These are phyloP conservation scores for Thozetella sp. DNA, from an alignment of 495 filamentous ascomycete species.

Conservation along the genomic window DNA sequence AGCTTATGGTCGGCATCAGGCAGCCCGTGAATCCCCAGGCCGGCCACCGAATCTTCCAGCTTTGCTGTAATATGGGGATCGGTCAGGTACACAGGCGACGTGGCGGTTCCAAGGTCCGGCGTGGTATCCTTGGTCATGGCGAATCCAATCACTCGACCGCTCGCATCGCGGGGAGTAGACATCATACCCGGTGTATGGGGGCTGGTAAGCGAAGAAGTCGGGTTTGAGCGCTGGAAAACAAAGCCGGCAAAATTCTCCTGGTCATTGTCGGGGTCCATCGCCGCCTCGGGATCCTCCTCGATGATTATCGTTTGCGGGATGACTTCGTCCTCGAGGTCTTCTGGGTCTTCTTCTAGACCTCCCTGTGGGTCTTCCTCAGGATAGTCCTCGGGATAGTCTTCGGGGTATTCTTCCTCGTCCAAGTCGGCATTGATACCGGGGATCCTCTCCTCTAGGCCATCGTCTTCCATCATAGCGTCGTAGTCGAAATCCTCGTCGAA, in stretches of 20 bases:
- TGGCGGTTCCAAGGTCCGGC: constrained; percentile 12
- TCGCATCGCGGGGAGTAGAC: constrained; percentile 54
- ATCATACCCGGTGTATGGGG: constrained; percentile 45
- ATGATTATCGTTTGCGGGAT: constrained; percentile 12
- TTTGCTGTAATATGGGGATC: constrained; percentile 2
- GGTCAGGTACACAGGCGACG: constrained; percentile 12
- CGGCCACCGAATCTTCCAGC: constrained; percentile 18
- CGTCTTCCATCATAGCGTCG: constrained; percentile 69
- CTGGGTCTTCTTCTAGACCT: constrained; percentile 28
- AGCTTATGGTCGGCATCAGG: constrained; percentile 10
- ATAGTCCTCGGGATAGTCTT: constrained; percentile 10
- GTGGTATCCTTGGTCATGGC: constrained; percentile 45
- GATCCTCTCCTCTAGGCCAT: constrained; percentile 74
- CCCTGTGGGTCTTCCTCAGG: constrained; percentile 2
- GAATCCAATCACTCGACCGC: constrained; percentile 50
- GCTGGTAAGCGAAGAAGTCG: constrained; percentile 44
- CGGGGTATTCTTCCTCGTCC: constrained; percentile 49
- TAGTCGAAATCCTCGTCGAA: constrained; percentile 73
- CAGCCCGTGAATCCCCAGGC: constrained; percentile 35
- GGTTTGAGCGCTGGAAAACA: constrained; percentile 51
- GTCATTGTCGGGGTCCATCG: constrained; percentile 43
- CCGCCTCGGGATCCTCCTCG: constrained; percentile 21
- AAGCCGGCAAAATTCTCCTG: constrained; percentile 57
- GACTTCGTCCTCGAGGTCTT: constrained; percentile 14
- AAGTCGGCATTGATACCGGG: constrained; percentile 73